Evolutionary conservation across 768 basidiomycete genomes (phyloP).

Genomic region (Pilatotrama ljubarskyi): DNA sequence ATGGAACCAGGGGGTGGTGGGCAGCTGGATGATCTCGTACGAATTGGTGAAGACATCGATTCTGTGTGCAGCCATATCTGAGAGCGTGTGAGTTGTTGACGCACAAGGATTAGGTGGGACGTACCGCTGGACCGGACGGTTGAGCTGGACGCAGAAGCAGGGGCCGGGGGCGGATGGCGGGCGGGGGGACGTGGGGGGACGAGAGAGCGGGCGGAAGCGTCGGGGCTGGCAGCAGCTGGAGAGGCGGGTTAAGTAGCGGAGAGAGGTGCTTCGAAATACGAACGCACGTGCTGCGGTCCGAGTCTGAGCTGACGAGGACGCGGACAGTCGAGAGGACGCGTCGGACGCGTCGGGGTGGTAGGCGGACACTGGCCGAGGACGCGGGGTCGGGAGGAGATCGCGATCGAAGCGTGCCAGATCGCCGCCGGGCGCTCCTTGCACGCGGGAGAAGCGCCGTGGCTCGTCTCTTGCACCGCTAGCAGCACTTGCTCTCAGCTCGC

Average conservation of each 20-base stretch:
- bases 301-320: not conserved
- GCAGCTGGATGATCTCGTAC: slow-evolving; percentile 33
- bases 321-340: not conserved
- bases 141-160: not conserved
- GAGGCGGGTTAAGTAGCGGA: not conserved
- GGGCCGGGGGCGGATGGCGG: not conserved
- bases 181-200: not conserved
- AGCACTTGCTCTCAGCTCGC: not conserved
- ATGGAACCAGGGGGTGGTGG: slow-evolving; percentile 18
- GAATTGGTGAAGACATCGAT: slow-evolving; percentile 37
- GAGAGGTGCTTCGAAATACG: slow-evolving; percentile 1
- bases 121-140: not conserved
- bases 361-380: not conserved
- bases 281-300: not conserved
- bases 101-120: not conserved
- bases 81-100: not conserved
- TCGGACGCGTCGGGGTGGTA: not conserved
- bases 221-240: not conserved
- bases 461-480: not conserved
- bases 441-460: not conserved
- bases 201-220: not conserved
- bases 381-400: not conserved
- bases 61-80: not conserved
- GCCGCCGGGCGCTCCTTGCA: not conserved
- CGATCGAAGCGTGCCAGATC: not conserved